These are phyloP conservation scores for Wickerhamiella infanticola DNA, from an alignment of 1,139 yeast species.

Conservation along the genomic window DNA sequence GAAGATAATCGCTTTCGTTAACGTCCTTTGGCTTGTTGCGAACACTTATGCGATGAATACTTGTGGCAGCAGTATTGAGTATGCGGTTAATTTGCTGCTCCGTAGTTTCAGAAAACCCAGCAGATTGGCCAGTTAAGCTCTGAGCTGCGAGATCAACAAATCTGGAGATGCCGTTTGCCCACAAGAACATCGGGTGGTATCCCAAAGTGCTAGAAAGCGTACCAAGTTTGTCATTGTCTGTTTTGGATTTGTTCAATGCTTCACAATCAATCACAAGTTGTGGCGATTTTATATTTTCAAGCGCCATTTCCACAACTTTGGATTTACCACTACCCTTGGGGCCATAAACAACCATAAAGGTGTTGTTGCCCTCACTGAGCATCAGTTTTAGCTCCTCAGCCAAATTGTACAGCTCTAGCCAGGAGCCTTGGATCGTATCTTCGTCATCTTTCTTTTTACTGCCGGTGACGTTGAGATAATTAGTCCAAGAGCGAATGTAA, in stretches of 20 bases:
- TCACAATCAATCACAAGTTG: constrained; percentile 71
- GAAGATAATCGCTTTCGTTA: constrained; percentile 61
- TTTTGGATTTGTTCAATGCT: constrained; percentile 50
- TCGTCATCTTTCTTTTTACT: not conserved
- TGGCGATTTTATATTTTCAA: constrained; percentile 20
- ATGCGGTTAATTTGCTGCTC: constrained; percentile 76
- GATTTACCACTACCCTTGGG: constrained; percentile 91
- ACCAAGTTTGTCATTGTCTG: constrained; percentile 53
- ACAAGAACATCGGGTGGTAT: constrained; percentile 84
- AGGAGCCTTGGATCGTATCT: constrained; percentile 15
- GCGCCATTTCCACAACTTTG: constrained; percentile 54
- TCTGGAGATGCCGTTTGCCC: constrained; percentile 70
- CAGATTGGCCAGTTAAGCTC: constrained; percentile 85
- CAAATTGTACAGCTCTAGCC: constrained; percentile 58
- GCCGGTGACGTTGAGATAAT: not conserved
- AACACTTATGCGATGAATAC: constrained; percentile 58
- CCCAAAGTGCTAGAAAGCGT: constrained; percentile 67
- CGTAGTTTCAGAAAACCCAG: constrained; percentile 75
- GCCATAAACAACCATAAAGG: constrained; percentile 79
- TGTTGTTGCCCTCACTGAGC: constrained; percentile 64
- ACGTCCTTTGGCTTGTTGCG: constrained; percentile 14
- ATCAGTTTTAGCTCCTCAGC: constrained; percentile 57
- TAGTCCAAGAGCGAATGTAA: not conserved
- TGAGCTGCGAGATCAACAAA: constrained; percentile 77
- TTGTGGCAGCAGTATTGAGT: constrained; percentile 56